phyloP scores from a whole-genome alignment of 2,329 filamentous ascomycete genomes.

The Gaeumannomyces tritici region DNA sequence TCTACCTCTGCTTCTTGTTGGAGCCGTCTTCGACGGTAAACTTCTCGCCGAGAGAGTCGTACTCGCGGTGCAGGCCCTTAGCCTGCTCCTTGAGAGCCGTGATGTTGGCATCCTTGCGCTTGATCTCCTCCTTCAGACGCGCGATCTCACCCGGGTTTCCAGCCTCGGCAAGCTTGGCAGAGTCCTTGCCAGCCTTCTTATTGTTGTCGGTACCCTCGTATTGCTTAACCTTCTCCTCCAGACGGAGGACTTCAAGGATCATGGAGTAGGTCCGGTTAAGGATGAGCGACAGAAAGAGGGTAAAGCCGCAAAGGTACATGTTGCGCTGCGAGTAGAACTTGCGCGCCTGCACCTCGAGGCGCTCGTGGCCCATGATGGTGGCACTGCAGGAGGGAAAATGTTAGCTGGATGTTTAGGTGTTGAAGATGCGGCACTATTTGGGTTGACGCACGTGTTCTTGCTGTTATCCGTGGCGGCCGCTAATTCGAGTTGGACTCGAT shows the following conservation, averaged over 20 bases:
- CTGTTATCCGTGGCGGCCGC: constrained; percentile 57
- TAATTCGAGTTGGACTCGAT: constrained; percentile 89
- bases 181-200: constrained; percentile 48
- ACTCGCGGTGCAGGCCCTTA: constrained; percentile 73
- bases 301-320: constrained; percentile 99
- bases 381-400: constrained; percentile 26
- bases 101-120: constrained; percentile 73
- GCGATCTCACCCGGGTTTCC: constrained; percentile 70
- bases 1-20: constrained; percentile 39
- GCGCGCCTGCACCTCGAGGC: constrained; percentile 96
- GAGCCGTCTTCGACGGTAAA: constrained; percentile 46
- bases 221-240: constrained; percentile 84
- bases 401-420: constrained; percentile 11
- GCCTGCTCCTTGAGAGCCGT: constrained; percentile 88
- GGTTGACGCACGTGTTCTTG: constrained; percentile 28
- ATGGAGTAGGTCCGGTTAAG: constrained; percentile 98
- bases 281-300: constrained; percentile 95
- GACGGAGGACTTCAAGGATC: constrained; percentile 82
- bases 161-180: constrained; percentile 56
- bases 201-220: constrained; percentile 54
- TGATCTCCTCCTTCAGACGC: constrained; percentile 59
- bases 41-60: constrained; percentile 77
- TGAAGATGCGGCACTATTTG: not conserved
- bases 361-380: constrained; percentile 79
- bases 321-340: constrained; percentile 99